A percentile compares a stretch with the other conserved stretches of the same genome.
phyloP scores from a whole-genome alignment of 2,329 filamentous ascomycete species.

The Fusarium marasasianum region DNA sequence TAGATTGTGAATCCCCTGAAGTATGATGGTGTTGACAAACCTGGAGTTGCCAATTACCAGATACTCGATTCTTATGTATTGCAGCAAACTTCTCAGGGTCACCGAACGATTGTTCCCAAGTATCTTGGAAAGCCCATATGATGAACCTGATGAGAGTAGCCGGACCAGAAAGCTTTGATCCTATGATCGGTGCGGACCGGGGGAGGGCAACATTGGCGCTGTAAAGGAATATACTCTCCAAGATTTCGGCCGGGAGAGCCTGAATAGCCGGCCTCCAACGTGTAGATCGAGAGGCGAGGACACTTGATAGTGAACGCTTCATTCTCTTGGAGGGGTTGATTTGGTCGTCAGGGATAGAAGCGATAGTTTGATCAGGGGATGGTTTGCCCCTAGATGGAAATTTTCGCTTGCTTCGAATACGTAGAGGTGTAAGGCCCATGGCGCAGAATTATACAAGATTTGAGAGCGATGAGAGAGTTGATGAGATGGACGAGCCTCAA shows the following conservation, averaged over 20 bases:
- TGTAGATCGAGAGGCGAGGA: conserved; percentile 42
- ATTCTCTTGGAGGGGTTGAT: conserved; percentile 36
- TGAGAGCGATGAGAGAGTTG: background rate
- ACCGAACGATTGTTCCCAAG: conserved; percentile 53
- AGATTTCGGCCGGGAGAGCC: conserved; percentile 60
- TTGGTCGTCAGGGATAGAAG: background rate
- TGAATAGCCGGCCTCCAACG: conserved; percentile 44
- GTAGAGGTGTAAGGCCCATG: conserved; percentile 62
- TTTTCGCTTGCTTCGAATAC: conserved; percentile 61
- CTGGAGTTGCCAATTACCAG: conserved; percentile 56
- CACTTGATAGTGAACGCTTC: conserved; percentile 44
- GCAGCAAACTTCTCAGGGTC: conserved; percentile 25
- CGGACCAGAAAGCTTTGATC: conserved; percentile 56
- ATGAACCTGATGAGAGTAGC: conserved; percentile 51
- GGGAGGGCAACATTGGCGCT: conserved; percentile 61
- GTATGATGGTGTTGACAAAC: conserved; percentile 45
- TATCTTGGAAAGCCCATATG: conserved; percentile 49
- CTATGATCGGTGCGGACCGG: conserved; percentile 55
- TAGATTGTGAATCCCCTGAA: background rate
- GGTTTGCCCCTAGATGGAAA: conserved; percentile 33
- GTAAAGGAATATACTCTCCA: conserved; percentile 62
- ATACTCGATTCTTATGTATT: conserved; percentile 10
- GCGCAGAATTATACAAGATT: background rate
- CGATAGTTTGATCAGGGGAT: background rate
- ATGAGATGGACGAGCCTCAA: background rate